These are phyloP conservation scores for Boletus reticulatus DNA, from an alignment of 768 basidiomycete species.

Conservation along the genomic window DNA sequence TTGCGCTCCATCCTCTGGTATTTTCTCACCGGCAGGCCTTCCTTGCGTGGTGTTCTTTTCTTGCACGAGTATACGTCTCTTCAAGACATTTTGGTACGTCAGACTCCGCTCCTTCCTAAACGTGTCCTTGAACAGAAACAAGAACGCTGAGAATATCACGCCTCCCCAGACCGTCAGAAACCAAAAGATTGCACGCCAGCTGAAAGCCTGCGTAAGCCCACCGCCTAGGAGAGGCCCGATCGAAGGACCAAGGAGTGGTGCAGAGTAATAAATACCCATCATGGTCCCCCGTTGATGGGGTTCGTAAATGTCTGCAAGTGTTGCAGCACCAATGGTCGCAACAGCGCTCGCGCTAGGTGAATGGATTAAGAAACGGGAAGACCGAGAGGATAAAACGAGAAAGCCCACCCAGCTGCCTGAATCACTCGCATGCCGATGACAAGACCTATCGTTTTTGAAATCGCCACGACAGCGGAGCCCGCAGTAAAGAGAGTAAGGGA, in stretches of 20 bases:
- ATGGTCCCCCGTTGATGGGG: conserved; percentile 70
- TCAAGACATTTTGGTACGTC: conserved; percentile 69
- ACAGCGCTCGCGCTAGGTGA: conserved; percentile 58
- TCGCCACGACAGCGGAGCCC: conserved; percentile 57
- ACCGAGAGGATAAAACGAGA: not conserved
- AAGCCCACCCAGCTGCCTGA: conserved; percentile 60
- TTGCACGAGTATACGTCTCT: conserved; percentile 30
- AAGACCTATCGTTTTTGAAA: conserved; percentile 51
- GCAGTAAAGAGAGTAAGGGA: conserved; percentile 52
- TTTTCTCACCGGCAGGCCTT: conserved; percentile 4
- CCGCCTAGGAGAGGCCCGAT: conserved; percentile 74
- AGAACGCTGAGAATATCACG: conserved; percentile 51
- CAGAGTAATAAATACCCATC: conserved; percentile 81
- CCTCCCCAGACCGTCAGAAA: conserved; percentile 70
- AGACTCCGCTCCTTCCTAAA: conserved; percentile 82
- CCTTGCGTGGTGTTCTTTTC: conserved; percentile 13
- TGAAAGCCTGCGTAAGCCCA: conserved; percentile 58
- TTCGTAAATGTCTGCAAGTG: conserved; percentile 78
- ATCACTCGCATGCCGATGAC: conserved; percentile 68
- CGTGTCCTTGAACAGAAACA: conserved; percentile 78
- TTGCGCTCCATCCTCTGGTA: not conserved
- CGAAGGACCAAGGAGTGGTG: conserved; percentile 72
- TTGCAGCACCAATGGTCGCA: conserved; percentile 66
- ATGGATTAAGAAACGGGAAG: not conserved
- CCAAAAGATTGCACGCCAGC: conserved; percentile 87